Evolutionary conservation across 1,284 basidiomycete species (phyloP).

Genomic region (Ustilago crameri): DNA sequence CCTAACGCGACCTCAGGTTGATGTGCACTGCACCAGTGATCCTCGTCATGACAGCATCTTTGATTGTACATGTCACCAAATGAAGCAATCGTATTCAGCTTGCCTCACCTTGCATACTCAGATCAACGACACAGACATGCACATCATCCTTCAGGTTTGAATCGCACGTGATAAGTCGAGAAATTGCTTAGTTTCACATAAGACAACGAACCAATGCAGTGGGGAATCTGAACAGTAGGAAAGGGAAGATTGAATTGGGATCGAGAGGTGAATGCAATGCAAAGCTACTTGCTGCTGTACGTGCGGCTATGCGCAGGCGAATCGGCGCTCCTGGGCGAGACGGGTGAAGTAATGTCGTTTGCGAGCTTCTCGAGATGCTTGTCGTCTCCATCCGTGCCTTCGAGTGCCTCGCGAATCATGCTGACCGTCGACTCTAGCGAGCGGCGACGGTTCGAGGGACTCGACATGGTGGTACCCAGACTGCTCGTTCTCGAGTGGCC

Average conservation of each 20-base stretch:
- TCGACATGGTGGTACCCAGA: constrained; percentile 94
- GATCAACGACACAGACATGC: too few relatives aligned
- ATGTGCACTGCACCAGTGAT: too few relatives aligned
- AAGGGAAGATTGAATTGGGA: constrained; percentile 1
- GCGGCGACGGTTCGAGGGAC: constrained; percentile 88
- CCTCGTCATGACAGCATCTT: too few relatives aligned
- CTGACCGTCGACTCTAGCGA: constrained; percentile 96
- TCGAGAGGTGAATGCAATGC: background rate
- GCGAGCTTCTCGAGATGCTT: constrained; percentile 58
- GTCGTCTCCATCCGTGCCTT: constrained; percentile 59
- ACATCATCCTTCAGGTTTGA: too few relatives aligned
- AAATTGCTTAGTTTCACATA: background rate
- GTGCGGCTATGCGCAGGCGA: constrained; percentile 22
- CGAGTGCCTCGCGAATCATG: constrained; percentile 77
- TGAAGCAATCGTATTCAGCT: too few relatives aligned
- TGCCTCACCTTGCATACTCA: too few relatives aligned
- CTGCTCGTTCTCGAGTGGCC: constrained; percentile 75
- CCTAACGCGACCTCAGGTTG: too few relatives aligned
- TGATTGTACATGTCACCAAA: too few relatives aligned
- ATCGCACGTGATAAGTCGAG: background rate
- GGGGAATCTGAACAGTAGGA: constrained; percentile 7
- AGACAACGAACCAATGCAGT: constrained; percentile 11
- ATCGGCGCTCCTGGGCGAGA: constrained; percentile 36
- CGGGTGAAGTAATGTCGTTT: constrained; percentile 54
- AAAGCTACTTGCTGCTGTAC: constrained; percentile 17